These are phyloP conservation scores for Sordariomycetes sp. DNA, from an alignment of 2,329 filamentous ascomycete genomes.

Conservation along the genomic window DNA sequence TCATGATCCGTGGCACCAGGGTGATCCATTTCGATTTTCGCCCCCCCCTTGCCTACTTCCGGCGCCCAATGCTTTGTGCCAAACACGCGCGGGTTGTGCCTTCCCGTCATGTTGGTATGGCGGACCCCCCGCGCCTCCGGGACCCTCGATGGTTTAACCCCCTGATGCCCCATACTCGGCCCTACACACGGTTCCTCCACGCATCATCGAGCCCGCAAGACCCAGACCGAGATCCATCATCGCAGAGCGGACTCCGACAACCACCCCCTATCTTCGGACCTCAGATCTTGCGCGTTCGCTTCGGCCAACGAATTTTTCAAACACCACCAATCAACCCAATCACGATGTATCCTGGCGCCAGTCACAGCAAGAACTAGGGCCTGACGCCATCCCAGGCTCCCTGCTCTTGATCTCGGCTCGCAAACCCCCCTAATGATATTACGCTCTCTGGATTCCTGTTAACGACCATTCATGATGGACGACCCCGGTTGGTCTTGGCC, in stretches of 20 bases:
- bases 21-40: constrained; percentile 2
- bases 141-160: constrained; percentile 5
- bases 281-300: background rate
- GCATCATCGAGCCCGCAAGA: background rate
- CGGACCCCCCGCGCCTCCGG: background rate
- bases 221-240: background rate
- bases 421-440: constrained; percentile 3
- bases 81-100: background rate
- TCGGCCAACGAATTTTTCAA: background rate
- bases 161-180: background rate
- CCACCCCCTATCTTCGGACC: background rate
- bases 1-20: constrained; percentile 1
- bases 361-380: constrained; percentile 1
- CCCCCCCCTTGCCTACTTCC: background rate
- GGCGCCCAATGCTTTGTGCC: background rate
- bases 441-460: constrained; percentile 13
- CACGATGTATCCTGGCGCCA: background rate
- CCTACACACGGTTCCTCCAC: background rate
- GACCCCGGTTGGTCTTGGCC: constrained; percentile 44
- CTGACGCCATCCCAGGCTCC: background rate
- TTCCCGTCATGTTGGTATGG: background rate
- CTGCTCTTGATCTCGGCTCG: background rate
- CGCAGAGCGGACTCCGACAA: background rate
- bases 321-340: background rate
- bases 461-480: constrained; percentile 32